Percentiles rank a stretch among this genome's conserved stretches.
These are phyloP conservation scores for Candida caryicola DNA, from an alignment of 805 yeast species.

Conservation along the genomic window DNA sequence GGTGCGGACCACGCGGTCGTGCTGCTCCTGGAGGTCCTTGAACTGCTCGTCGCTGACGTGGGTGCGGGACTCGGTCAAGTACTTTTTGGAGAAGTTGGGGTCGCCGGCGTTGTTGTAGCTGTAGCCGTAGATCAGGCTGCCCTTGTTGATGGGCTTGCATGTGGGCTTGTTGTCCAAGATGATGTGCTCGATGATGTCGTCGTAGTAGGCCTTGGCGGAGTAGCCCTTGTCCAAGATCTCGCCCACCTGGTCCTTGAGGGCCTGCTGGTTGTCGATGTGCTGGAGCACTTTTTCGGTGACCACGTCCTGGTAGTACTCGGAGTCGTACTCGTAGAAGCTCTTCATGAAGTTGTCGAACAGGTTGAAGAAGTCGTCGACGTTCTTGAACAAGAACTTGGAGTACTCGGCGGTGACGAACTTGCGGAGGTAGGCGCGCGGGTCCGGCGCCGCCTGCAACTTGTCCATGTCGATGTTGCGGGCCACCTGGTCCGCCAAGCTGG, in stretches of 20 bases:
- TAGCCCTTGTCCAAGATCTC: conserved; percentile 5
- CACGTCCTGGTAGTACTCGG: conserved; percentile 1
- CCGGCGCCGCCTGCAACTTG: not conserved
- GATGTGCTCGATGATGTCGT: conserved; percentile 8
- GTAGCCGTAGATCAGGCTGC: conserved; percentile 6
- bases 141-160: not conserved
- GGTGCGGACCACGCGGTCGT: conserved; percentile 22
- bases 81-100: conserved; percentile 9
- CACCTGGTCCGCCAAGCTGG: not conserved
- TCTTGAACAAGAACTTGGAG: conserved; percentile 5
- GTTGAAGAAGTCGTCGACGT: conserved; percentile 3
- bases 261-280: not conserved
- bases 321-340: conserved; percentile 1
- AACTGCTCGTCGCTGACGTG: conserved; percentile 13
- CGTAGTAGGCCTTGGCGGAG: conserved; percentile 7
- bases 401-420: conserved; percentile 6
- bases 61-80: conserved; percentile 2
- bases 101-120: conserved; percentile 8
- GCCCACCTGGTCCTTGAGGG: conserved; percentile 3
- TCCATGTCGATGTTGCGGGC: not conserved
- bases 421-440: conserved; percentile 6
- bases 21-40: conserved; percentile 21
- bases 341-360: conserved; percentile 3
- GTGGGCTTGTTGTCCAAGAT: conserved; percentile 9
- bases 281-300: not conserved